Base-by-base conservation (phyloP, 768 basidiomycete genomes). In the Phylloporus scabripes region DNA sequence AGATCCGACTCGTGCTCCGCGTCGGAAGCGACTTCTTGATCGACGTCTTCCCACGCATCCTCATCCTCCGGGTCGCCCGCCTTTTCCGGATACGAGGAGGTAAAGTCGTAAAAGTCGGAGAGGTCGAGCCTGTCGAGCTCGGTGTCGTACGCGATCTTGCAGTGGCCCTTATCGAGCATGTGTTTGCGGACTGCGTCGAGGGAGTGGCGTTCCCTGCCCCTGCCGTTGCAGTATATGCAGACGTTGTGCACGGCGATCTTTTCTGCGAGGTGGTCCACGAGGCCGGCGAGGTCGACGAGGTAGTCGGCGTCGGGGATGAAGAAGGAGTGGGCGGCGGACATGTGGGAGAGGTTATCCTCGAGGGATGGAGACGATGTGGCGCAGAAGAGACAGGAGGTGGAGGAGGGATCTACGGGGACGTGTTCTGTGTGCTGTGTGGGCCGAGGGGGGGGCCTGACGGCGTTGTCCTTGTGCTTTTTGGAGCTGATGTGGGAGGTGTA, bases 161-260 rank as follows among this genome's bases (percentile, higher is more conserved):
- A 97, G 62, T 99, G 96, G 50, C 80, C 78, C 71, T 98, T 98
- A 74, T 94, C 94, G 34, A 81, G 53, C 96, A 99, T 99, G 65
- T 99, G 96, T 61, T 89, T 90, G 57, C 93, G 75, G 5, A 91
- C 93, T 0, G 94, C 95, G 4, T 92, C 86, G 46, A 94, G 62
- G 14, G 81, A 85, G 49, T 83, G 79, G 68, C 92, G 92, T 60
- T 92, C 92, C 52, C 82, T 72, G 37, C 91, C 81, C 52, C 77
- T 82, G 29, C 83, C 85, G 60, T 87, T 88, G 70, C 96, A 99
- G 69, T 76, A 92, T 23, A 98, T 79, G 73, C 96, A 99, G 7
- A 92, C 75, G 70, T 96, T 94, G 12, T 85, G 89, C n/a, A 95
- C 81, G 0, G 88, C 85, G 42, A 97, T 82, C 70, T 96, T 96